Evolutionary conservation across 441 rosid genomes (phyloP), one percentile per base, ranked within the genome.

Genomic region (Codiaeum variegatum): DNA sequence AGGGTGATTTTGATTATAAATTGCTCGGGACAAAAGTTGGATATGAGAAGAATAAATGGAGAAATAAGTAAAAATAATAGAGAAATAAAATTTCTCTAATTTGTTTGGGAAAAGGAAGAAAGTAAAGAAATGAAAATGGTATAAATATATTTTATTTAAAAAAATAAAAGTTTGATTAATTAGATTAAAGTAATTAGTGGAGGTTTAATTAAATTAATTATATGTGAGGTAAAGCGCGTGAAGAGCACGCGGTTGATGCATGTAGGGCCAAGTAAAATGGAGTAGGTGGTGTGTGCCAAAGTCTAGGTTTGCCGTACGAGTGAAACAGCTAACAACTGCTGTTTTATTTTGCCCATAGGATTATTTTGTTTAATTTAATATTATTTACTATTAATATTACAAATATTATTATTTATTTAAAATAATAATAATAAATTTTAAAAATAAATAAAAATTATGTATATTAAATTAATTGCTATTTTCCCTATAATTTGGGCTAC

Each of bases 261-360:
- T 5, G 61, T 72, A n/a, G 70, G 64, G 54, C 42, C 32, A 16
- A 18, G 66, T 60, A 49, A 15, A 21, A 3, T n/a, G n/a, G 5
- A 23, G 73, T 62, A 5, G 80, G 56, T 56, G 47, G 67, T n/a
- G n/a, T n/a, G 75, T 19, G 47, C 56, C 74, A 56, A 24, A 15
- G 62, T 63, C 71, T 51, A 69, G 67, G 74, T 16, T 51, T 28
- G 58, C 59, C 77, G 77, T 78, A 73, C 81, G 69, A 26, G 3
- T 16, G 32, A 4, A 56, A 56, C 32, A 56, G 61, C 32, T 29
- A 62, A 12, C 67, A 21, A 4, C 7, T 1, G 36, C 34, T 40
- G 11, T 0, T 13, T 19, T 1, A 28, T 26, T 38, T 62, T 38
- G 28, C 29, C 29, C 16, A 3, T 8, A 29, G 62, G 36, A 15